phyloP scores from a whole-genome alignment of 2,329 filamentous ascomycete genomes.

The Epichloe brachyelytri region DNA sequence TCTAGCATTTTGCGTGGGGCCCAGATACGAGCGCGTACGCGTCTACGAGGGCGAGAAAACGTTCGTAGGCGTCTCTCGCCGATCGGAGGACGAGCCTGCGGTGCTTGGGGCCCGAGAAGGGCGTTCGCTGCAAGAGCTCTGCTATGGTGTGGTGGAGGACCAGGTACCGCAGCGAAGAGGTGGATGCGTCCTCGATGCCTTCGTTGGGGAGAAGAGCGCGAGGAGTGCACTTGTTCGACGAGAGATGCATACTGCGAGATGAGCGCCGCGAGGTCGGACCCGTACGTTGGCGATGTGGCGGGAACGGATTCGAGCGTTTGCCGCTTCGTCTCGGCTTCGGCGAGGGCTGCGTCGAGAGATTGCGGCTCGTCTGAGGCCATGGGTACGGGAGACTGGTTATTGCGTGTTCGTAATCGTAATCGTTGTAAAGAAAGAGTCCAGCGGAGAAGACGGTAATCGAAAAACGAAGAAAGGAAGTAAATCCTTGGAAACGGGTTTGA shows the following conservation, averaged over 20 bases:
- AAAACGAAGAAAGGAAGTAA: too few relatives aligned
- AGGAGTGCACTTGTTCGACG: slow-evolving; percentile 55
- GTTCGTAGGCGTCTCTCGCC: slow-evolving; percentile 61
- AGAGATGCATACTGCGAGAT: slow-evolving; percentile 64
- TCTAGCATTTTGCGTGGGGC: slow-evolving; percentile 56
- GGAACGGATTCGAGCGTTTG: slow-evolving; percentile 47
- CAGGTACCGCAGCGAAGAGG: slow-evolving; percentile 75
- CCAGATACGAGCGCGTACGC: slow-evolving; percentile 60
- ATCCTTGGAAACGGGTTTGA: too few relatives aligned
- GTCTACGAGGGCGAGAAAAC: slow-evolving; percentile 64
- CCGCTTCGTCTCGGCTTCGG: slow-evolving; percentile 38
- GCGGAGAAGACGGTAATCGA: too few relatives aligned
- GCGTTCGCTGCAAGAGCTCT: slow-evolving; percentile 61
- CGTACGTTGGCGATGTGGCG: slow-evolving; percentile 51
- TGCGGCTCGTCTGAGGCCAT: slow-evolving; percentile 29
- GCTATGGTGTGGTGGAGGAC: slow-evolving; percentile 66
- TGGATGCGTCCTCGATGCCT: slow-evolving; percentile 71
- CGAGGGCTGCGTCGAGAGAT: slow-evolving; percentile 36
- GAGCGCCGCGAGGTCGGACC: slow-evolving; percentile 51
- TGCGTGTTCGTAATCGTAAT: too few relatives aligned
- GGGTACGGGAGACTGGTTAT: slow-evolving; percentile 1
- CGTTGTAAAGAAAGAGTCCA: too few relatives aligned
- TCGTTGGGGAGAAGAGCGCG: slow-evolving; percentile 88
- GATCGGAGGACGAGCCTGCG: slow-evolving; percentile 49
- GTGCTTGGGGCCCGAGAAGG: slow-evolving; percentile 36